Evolutionary conservation across 331 rosid species (phyloP), one percentile per base, ranked within the genome.

Genomic region (Dryas integrifolia): DNA sequence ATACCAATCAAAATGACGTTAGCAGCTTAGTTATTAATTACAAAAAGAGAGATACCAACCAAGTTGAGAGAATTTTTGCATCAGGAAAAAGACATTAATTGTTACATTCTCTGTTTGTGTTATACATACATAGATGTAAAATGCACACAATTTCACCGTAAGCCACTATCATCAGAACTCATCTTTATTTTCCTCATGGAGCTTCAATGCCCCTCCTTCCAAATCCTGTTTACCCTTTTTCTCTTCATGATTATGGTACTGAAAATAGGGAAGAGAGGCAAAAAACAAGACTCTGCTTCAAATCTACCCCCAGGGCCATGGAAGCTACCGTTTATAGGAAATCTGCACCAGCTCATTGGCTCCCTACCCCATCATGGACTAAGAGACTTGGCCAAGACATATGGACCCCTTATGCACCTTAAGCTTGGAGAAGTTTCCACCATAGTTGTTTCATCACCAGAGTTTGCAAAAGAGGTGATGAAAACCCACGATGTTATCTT

Each of bases 351-450:
- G 51, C 78, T 79, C 2, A 4, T 39, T 53, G 67, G 79, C 24
- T 53, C 76, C 26, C 40, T 68, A 18, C 58, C 70, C 18, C 79
- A 79, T 49, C 72, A 16, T 0, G 24, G 49, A 72, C 73, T 86
- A 3, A 67, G 85, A 77, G 84, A 80, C 18, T 57, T 87, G 59
- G 66, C 86, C 13, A 65, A 6, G 47, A 72, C 35, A 44, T 63
- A 82, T 75, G 88, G 86, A 72, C 77, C 86, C 2, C 3, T 84
- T 1, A 86, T 86, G 85, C 70, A 79, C 60, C 67, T 86, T 11
- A 81, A 57, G 68, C 74, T 86, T 11, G 91, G 87, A 44, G 79
- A 84, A 66, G 75, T 84, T 49, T 72, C 73, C 5, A 21, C 79
- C 26, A 3, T 77, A 15, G 75, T 84, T 5, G 72, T 80, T 64